Evolutionary conservation across 768 basidiomycete genomes (phyloP).

Genomic region (Ephemerocybe angulata): DNA sequence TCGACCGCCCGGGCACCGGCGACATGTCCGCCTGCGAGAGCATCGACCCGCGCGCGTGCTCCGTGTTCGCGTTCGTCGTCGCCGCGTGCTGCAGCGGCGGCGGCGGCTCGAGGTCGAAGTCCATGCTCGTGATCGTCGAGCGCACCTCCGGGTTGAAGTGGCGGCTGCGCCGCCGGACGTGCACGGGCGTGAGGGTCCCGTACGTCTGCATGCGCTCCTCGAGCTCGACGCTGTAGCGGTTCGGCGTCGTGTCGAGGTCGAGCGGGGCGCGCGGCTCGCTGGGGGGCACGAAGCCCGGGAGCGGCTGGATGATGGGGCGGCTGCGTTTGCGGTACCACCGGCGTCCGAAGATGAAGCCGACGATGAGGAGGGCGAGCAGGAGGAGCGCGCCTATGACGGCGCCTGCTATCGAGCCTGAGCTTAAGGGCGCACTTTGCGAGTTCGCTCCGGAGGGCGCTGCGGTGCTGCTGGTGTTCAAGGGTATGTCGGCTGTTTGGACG

Average conservation of each 20-base stretch:
- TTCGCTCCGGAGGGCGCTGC: background rate
- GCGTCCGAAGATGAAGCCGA: slow-evolving; percentile 1
- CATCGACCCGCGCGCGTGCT: background rate
- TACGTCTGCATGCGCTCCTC: background rate
- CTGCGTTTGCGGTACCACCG: slow-evolving; percentile 1
- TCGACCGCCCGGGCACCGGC: background rate
- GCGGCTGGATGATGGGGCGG: background rate
- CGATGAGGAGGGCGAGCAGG: background rate
- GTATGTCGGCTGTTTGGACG: background rate
- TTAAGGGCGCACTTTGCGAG: background rate
- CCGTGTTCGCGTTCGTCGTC: background rate
- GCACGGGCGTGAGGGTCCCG: background rate
- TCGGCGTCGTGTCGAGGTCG: background rate
- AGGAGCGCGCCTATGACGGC: background rate
- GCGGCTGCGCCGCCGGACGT: background rate
- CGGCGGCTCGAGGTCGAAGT: background rate
- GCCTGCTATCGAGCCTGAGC: background rate
- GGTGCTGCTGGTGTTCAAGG: background rate
- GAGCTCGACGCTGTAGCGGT: slow-evolving; percentile 2
- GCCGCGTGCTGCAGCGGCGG: slow-evolving; percentile 1
- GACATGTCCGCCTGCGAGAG: background rate
- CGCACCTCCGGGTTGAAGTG: slow-evolving; percentile 1
- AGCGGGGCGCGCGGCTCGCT: background rate
- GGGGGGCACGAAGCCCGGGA: background rate
- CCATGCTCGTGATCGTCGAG: background rate